A percentile compares a stretch with the other conserved stretches of the same genome.
These are phyloP conservation scores for Epichloe amarillans DNA, from an alignment of 2,329 filamentous ascomycete genomes.

Conservation along the genomic window DNA sequence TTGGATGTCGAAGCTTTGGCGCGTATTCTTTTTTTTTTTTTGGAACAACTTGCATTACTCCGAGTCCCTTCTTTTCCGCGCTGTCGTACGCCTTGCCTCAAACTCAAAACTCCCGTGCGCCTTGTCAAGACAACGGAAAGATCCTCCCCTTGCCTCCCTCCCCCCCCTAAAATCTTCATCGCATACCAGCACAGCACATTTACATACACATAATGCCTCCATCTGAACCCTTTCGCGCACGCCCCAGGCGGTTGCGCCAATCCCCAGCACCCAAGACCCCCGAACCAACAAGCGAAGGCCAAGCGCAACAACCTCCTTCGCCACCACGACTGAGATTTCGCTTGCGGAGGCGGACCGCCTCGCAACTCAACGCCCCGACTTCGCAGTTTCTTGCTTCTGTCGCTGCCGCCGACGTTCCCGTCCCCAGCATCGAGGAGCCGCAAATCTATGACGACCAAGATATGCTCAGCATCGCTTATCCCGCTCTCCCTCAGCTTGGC, in stretches of 20 bases:
- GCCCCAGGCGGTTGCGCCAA: constrained; percentile 30
- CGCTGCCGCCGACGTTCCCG: constrained; percentile 48
- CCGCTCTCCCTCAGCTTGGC: constrained; percentile 20
- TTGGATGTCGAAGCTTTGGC: background rate
- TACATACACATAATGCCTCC: constrained; percentile 26
- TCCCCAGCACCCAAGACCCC: constrained; percentile 34
- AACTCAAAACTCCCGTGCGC: constrained; percentile 9
- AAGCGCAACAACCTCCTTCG: constrained; percentile 31
- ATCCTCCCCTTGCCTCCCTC: background rate
- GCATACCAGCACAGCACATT: constrained; percentile 12
- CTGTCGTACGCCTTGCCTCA: constrained; percentile 2
- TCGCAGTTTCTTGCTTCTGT: constrained; percentile 56
- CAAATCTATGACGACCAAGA: constrained; percentile 29
- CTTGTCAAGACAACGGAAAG: background rate
- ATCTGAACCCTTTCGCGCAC: constrained; percentile 30
- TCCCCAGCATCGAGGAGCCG: constrained; percentile 51
- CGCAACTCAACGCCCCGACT: constrained; percentile 43
- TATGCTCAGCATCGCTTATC: constrained; percentile 25
- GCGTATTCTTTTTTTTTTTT: background rate
- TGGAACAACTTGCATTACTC: background rate
- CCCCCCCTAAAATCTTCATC: background rate
- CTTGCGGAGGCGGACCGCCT: constrained; percentile 39
- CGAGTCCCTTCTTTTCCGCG: constrained; percentile 1
- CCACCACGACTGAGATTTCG: constrained; percentile 40
- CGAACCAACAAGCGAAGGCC: constrained; percentile 29